These are phyloP conservation scores for Xerocomellus amylosporus DNA, from an alignment of 768 basidiomycete species.

Conservation along the genomic window DNA sequence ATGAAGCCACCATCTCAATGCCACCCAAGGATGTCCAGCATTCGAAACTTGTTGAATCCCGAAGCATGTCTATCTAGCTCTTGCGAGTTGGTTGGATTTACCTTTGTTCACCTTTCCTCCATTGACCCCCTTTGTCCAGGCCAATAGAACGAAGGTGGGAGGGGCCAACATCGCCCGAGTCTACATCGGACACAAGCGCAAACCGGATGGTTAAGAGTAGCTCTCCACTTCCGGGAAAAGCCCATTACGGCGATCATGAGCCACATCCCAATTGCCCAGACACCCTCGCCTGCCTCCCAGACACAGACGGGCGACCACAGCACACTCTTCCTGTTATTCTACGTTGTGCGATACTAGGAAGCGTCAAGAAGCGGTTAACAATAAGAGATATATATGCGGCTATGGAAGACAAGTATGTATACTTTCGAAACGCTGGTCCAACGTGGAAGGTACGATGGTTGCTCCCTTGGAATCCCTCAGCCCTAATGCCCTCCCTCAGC, in stretches of 20 bases:
- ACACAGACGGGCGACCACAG: slow-evolving; percentile 75
- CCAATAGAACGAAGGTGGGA: slow-evolving; percentile 25
- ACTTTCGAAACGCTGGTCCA: slow-evolving; percentile 74
- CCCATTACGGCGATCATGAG: slow-evolving; percentile 45
- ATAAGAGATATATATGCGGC: slow-evolving; percentile 84
- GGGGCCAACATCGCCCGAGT: slow-evolving; percentile 33
- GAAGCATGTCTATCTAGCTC: slow-evolving; percentile 39
- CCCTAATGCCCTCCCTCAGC: slow-evolving; percentile 41
- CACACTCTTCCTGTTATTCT: slow-evolving; percentile 84
- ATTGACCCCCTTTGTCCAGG: slow-evolving; percentile 32
- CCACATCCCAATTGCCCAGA: slow-evolving; percentile 78
- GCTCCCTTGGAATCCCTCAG: background rate
- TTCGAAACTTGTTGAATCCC: slow-evolving; percentile 57
- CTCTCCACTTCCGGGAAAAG: slow-evolving; percentile 22
- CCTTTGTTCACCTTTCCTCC: slow-evolving; percentile 2
- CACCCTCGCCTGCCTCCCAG: slow-evolving; percentile 71
- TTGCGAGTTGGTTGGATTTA: slow-evolving; percentile 39
- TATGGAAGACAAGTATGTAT: slow-evolving; percentile 83
- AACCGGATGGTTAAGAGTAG: slow-evolving; percentile 24
- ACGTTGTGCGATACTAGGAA: slow-evolving; percentile 80
- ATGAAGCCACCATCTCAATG: slow-evolving; percentile 20
- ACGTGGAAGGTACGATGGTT: slow-evolving; percentile 71
- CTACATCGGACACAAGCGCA: slow-evolving; percentile 33
- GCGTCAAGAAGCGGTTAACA: slow-evolving; percentile 69
- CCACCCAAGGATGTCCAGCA: slow-evolving; percentile 48